Percentiles rank a stretch among this genome's conserved stretches.
These are phyloP conservation scores for Trichoderma hamatum DNA, from an alignment of 2,329 filamentous ascomycete genomes.

Conservation along the genomic window DNA sequence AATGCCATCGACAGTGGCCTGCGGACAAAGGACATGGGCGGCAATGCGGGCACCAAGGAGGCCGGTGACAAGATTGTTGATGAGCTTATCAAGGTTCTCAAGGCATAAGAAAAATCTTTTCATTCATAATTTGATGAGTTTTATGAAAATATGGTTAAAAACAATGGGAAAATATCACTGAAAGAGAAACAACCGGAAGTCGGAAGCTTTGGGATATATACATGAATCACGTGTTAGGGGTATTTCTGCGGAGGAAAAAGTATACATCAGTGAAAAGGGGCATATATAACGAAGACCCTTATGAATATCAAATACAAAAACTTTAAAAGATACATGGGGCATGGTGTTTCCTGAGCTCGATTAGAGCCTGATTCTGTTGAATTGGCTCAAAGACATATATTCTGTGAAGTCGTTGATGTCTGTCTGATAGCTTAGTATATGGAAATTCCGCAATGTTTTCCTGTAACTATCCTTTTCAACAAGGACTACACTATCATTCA, in stretches of 20 bases:
- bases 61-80: constrained; percentile 75
- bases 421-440: no score
- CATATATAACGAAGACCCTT: no score
- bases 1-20: constrained; percentile 78
- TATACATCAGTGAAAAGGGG: neutral
- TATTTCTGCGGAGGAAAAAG: neutral
- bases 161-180: neutral
- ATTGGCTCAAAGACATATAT: no score
- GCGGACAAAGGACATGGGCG: constrained; percentile 83
- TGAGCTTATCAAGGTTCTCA: constrained; percentile 72
- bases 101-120: constrained; percentile 38
- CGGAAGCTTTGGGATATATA: neutral
- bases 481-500: no score
- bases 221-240: neutral
- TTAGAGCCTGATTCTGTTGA: no score
- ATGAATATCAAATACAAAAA: no score
- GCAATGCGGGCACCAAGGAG: constrained; percentile 69
- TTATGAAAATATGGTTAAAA: neutral
- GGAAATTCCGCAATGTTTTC: no score
- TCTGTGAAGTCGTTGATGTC: no score
- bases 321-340: no score
- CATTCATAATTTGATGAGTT: neutral
- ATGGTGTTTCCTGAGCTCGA: no score
- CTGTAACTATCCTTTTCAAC: no score
- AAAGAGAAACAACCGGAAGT: neutral